Evolutionary conservation across 2,329 filamentous ascomycete genomes (phyloP).

Genomic region (Microcyclospora pomicola): DNA sequence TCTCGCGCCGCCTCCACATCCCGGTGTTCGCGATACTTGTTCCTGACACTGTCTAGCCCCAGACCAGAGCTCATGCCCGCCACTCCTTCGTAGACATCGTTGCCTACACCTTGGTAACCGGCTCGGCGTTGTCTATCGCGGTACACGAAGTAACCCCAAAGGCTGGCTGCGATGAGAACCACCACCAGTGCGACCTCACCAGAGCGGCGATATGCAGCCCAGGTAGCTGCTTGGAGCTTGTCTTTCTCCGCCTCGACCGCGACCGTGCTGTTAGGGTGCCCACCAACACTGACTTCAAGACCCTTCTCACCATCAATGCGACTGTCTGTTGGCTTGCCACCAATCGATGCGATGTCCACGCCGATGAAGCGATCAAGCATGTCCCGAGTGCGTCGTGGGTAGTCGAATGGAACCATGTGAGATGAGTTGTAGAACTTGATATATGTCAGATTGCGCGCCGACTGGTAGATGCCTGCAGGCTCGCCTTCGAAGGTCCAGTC

Average conservation of each 20-base stretch:
- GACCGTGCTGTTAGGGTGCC: slow-evolving; percentile 51
- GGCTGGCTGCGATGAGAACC: slow-evolving; percentile 55
- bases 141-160: slow-evolving; percentile 62
- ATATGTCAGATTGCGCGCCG: slow-evolving; percentile 89
- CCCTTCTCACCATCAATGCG: slow-evolving; percentile 76
- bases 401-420: slow-evolving; percentile 97
- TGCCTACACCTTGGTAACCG: slow-evolving; percentile 32
- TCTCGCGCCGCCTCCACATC: slow-evolving; percentile 47
- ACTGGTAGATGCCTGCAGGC: slow-evolving; percentile 80
- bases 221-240: slow-evolving; percentile 70
- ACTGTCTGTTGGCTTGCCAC: slow-evolving; percentile 64
- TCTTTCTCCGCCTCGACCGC: slow-evolving; percentile 55
- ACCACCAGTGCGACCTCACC: slow-evolving; percentile 76
- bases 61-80: slow-evolving; percentile 34
- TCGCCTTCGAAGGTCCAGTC: slow-evolving; percentile 92
- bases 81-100: slow-evolving; percentile 26
- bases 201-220: slow-evolving; percentile 77
- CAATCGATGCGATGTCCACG: slow-evolving; percentile 81
- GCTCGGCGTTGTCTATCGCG: slow-evolving; percentile 36
- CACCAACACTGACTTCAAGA: slow-evolving; percentile 60
- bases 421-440: slow-evolving; percentile 89
- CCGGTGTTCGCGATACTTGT: slow-evolving; percentile 16
- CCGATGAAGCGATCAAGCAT: slow-evolving; percentile 97
- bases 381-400: slow-evolving; percentile 70
- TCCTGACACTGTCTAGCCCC: slow-evolving; percentile 24